These are phyloP conservation scores for Melampsora medusae DNA, from an alignment of 1,284 basidiomycete species.

Conservation along the genomic window DNA sequence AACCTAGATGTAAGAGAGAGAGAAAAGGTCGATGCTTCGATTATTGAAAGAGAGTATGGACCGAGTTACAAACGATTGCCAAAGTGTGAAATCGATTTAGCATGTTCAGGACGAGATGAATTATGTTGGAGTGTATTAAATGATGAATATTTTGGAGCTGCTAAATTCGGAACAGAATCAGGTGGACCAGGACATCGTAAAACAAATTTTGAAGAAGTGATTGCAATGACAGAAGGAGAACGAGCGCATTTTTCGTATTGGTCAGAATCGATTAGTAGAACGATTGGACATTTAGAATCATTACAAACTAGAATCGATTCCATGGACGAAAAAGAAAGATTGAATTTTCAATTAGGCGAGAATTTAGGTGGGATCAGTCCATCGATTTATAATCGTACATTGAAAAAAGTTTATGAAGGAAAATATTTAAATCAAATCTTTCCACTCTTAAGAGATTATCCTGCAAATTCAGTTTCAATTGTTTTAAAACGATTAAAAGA, in stretches of 20 bases:
- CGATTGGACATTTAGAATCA: conserved; percentile 43
- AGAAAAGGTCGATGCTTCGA: conserved; percentile 39
- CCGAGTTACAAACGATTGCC: conserved; percentile 41
- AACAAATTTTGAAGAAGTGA: conserved; percentile 45
- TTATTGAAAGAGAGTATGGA: conserved; percentile 35
- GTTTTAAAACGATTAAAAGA: conserved; percentile 37
- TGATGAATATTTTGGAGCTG: conserved; percentile 45
- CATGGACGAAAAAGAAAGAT: conserved; percentile 33
- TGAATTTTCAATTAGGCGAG: conserved; percentile 26
- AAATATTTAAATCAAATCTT: conserved; percentile 39
- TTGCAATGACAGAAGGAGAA: conserved; percentile 44
- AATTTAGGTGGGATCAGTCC: conserved; percentile 43
- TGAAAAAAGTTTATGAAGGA: conserved; percentile 35
- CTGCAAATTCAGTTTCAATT: conserved; percentile 36
- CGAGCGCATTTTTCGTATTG: conserved; percentile 43
- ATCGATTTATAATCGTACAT: conserved; percentile 42
- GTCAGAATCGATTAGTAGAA: conserved; percentile 42
- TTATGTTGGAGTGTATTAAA: conserved; percentile 43
- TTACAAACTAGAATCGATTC: conserved; percentile 28
- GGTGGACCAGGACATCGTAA: conserved; percentile 45
- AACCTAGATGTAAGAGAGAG: conserved; percentile 35
- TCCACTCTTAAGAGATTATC: conserved; percentile 39
- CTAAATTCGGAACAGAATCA: conserved; percentile 44
- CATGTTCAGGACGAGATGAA: conserved; percentile 39
- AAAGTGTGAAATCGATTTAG: conserved; percentile 32